Percentiles rank a stretch among this genome's conserved stretches.
phyloP scores from a whole-genome alignment of 2,329 filamentous ascomycete species.

The Epichloe coenophiala region DNA sequence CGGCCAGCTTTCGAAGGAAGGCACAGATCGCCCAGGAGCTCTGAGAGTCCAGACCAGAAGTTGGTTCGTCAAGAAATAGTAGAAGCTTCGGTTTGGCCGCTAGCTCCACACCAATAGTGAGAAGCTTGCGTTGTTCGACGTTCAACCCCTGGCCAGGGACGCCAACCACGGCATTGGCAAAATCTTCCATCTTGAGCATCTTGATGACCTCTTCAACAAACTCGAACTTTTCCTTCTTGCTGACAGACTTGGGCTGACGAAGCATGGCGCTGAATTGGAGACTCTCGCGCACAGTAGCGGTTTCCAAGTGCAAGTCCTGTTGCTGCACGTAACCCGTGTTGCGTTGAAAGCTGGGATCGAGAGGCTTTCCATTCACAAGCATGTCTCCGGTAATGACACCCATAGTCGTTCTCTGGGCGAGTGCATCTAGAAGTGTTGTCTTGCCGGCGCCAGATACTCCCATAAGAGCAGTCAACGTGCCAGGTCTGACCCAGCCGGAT shows the following conservation, averaged over 20 bases:
- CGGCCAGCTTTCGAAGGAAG: constrained; percentile 48
- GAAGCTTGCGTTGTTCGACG: constrained; percentile 46
- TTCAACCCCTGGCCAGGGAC: constrained; percentile 47
- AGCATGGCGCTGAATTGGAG: constrained; percentile 43
- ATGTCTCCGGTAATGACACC: constrained; percentile 54
- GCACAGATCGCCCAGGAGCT: constrained; percentile 49
- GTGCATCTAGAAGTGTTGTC: constrained; percentile 28
- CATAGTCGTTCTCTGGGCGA: constrained; percentile 38
- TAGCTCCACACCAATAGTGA: constrained; percentile 48
- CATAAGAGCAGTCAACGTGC: constrained; percentile 70
- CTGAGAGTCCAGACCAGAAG: constrained; percentile 49
- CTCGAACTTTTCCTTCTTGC: constrained; percentile 41
- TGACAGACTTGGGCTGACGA: constrained; percentile 39
- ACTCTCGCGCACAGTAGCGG: constrained; percentile 40
- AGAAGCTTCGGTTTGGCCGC: constrained; percentile 43
- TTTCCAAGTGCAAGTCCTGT: constrained; percentile 45
- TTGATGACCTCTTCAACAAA: constrained; percentile 53
- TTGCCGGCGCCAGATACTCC: constrained; percentile 39
- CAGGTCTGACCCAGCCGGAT: constrained; percentile 80
- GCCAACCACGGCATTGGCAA: constrained; percentile 52
- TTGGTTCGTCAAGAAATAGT: constrained; percentile 49
- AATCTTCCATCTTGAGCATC: constrained; percentile 54
- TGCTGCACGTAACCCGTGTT: constrained; percentile 57
- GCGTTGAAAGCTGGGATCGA: constrained; percentile 45
- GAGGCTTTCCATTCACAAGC: constrained; percentile 46